Percentiles rank a stretch among this genome's conserved stretches.
phyloP scores from a whole-genome alignment of 495 filamentous ascomycete genomes.

The Hapsidospora chrysogenum region DNA sequence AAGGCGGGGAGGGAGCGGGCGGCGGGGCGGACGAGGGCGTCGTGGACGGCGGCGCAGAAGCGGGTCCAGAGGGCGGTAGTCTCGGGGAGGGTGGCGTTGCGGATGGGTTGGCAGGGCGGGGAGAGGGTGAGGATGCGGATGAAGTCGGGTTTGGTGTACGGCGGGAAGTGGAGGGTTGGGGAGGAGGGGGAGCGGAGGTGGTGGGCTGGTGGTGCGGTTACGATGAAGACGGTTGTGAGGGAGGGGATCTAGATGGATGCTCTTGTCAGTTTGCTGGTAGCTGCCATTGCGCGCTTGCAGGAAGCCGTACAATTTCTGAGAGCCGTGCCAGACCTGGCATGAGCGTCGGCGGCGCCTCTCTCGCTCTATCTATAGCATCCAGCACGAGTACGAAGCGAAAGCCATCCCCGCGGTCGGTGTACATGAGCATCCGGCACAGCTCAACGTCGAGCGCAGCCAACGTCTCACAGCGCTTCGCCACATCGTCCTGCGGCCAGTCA shows the following conservation, averaged over 20 bases:
- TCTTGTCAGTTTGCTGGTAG: background rate
- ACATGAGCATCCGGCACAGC: slow-evolving; percentile 40
- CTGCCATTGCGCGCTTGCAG: background rate
- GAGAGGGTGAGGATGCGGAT: slow-evolving; percentile 47
- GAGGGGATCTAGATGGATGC: slow-evolving; percentile 47
- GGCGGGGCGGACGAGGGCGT: slow-evolving; percentile 49
- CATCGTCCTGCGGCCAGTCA: slow-evolving; percentile 4
- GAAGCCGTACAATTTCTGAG: slow-evolving; percentile 18
- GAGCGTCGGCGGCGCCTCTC: slow-evolving; percentile 63
- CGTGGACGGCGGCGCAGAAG: slow-evolving; percentile 59
- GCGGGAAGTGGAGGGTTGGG: slow-evolving; percentile 69
- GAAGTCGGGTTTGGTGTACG: slow-evolving; percentile 67
- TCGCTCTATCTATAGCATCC: slow-evolving; percentile 79
- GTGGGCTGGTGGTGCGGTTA: slow-evolving; percentile 52
- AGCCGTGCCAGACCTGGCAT: slow-evolving; percentile 42
- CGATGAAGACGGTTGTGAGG: slow-evolving; percentile 62
- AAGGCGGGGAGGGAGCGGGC: slow-evolving; percentile 48
- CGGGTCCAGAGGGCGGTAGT: slow-evolving; percentile 49
- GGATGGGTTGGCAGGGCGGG: slow-evolving; percentile 7
- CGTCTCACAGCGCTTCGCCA: slow-evolving; percentile 52
- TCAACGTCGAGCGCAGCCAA: slow-evolving; percentile 56
- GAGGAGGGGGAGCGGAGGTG: slow-evolving; percentile 55
- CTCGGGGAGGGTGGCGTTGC: slow-evolving; percentile 14
- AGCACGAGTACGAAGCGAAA: slow-evolving; percentile 61
- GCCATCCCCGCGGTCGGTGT: slow-evolving; percentile 13